Conservation (phyloP, 192 early-diverging fungal species). For the Podila verticillata region DNA sequence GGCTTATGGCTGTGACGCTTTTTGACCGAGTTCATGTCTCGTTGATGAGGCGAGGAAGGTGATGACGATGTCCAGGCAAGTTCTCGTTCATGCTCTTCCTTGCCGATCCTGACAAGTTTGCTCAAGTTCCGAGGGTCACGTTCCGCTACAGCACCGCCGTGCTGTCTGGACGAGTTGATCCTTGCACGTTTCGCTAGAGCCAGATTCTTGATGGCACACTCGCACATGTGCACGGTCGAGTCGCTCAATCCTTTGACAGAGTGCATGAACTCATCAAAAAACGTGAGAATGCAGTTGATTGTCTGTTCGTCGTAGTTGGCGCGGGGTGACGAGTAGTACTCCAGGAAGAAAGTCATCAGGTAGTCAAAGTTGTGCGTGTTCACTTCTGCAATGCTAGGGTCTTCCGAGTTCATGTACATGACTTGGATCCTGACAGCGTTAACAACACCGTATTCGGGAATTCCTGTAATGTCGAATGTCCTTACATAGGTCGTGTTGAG, state of each 20-base stretch:
- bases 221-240: slow-evolving; percentile 39
- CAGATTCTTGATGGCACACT: slow-evolving; percentile 39
- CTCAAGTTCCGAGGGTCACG: slow-evolving; percentile 20
- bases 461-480: slow-evolving; percentile 18
- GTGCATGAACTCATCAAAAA: slow-evolving; percentile 49
- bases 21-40: background rate
- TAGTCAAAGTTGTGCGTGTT: slow-evolving; percentile 28
- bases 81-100: slow-evolving; percentile 24
- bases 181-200: slow-evolving; percentile 37
- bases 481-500: slow-evolving; percentile 22
- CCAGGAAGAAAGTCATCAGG: slow-evolving; percentile 27
- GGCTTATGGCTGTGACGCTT: slow-evolving; percentile 16
- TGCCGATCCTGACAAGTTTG: slow-evolving; percentile 33
- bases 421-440: slow-evolving; percentile 38
- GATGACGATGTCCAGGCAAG: slow-evolving; percentile 12
- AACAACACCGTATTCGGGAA: slow-evolving; percentile 22
- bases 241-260: slow-evolving; percentile 35
- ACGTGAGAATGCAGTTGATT: slow-evolving; percentile 36
- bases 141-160: background rate
- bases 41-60: slow-evolving; percentile 4
- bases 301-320: slow-evolving; percentile 28
- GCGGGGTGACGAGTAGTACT: slow-evolving; percentile 31
- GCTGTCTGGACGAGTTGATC: slow-evolving; percentile 7
- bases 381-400: slow-evolving; percentile 7
- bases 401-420: slow-evolving; percentile 39